phyloP scores from a whole-genome alignment of 2,329 filamentous ascomycete species.

The Penicillium sp. region DNA sequence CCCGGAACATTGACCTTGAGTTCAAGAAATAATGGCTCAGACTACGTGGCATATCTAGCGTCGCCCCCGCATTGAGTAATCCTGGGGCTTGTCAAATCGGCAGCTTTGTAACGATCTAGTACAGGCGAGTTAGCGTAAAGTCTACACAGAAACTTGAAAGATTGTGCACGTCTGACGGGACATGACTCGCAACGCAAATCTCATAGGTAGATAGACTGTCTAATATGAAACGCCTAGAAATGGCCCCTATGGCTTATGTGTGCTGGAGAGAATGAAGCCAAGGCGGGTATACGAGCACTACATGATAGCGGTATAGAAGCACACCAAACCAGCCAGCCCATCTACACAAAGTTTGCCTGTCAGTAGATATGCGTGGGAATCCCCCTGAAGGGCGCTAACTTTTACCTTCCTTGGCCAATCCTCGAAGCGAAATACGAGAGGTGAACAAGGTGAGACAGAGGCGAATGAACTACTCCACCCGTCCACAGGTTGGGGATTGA shows the following conservation, averaged over 20 bases:
- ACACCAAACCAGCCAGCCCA: not conserved
- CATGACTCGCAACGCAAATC: not conserved
- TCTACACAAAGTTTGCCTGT: not conserved
- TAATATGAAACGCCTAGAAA: not conserved
- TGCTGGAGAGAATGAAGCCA: not conserved
- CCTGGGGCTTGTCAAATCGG: not conserved
- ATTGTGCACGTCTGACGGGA: not conserved
- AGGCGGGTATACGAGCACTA: not conserved
- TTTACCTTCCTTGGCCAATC: not conserved
- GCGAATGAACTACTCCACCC: not conserved
- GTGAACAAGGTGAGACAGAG: not conserved
- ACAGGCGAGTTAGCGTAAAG: not conserved
- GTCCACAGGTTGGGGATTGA: not conserved
- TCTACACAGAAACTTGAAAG: not conserved
- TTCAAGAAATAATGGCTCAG: not conserved
- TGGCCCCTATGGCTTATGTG: not conserved
- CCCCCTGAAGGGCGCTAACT: not conserved
- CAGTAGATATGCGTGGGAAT: conserved; percentile 1
- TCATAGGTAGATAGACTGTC: not conserved
- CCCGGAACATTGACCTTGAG: not conserved
- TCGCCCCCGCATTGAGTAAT: conserved; percentile 1
- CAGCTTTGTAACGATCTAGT: not conserved
- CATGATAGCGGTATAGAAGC: not conserved
- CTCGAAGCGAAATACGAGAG: not conserved
- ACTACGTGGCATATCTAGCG: conserved; percentile 1